These are phyloP conservation scores for Sporothrix globosa DNA, from an alignment of 2,329 filamentous ascomycete genomes.

Conservation along the genomic window DNA sequence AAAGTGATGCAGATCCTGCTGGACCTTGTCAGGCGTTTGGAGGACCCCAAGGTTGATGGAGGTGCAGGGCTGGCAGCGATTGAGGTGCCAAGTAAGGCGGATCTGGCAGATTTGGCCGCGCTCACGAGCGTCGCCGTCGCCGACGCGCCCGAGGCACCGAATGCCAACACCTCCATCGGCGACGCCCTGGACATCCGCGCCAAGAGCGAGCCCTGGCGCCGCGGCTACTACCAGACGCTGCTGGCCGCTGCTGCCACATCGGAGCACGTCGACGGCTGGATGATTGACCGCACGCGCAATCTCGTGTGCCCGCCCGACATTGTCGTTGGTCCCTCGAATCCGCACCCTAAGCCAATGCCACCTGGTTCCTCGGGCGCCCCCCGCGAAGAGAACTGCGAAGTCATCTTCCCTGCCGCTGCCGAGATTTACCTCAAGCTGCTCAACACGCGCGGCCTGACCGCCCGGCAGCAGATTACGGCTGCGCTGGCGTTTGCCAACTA, in stretches of 20 bases:
- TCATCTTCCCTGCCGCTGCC: slow-evolving; percentile 71
- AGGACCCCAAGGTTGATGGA: slow-evolving; percentile 71
- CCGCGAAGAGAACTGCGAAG: slow-evolving; percentile 73
- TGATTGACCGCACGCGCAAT: slow-evolving; percentile 68
- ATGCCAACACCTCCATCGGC: background rate
- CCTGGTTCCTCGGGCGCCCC: slow-evolving; percentile 65
- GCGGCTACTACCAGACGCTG: slow-evolving; percentile 81
- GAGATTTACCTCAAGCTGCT: slow-evolving; percentile 80
- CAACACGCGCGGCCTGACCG: slow-evolving; percentile 76
- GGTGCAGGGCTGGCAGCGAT: slow-evolving; percentile 55
- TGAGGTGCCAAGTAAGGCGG: background rate
- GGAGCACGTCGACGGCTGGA: slow-evolving; percentile 80
- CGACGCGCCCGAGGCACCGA: background rate
- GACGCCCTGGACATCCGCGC: slow-evolving; percentile 66
- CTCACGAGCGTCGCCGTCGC: background rate
- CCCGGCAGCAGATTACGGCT: slow-evolving; percentile 78
- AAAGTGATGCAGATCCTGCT: slow-evolving; percentile 63
- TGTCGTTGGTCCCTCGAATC: slow-evolving; percentile 82
- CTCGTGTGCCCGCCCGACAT: slow-evolving; percentile 72
- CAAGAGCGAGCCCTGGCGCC: slow-evolving; percentile 81
- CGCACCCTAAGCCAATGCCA: slow-evolving; percentile 72
- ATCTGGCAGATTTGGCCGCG: background rate
- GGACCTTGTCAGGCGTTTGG: slow-evolving; percentile 66
- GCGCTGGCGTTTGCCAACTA: slow-evolving; percentile 83
- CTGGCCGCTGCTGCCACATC: slow-evolving; percentile 76